Evolutionary conservation across 495 filamentous ascomycete species (phyloP), one percentile per base, ranked within the genome.

Genomic region (Parathielavia hyrcaniae): DNA sequence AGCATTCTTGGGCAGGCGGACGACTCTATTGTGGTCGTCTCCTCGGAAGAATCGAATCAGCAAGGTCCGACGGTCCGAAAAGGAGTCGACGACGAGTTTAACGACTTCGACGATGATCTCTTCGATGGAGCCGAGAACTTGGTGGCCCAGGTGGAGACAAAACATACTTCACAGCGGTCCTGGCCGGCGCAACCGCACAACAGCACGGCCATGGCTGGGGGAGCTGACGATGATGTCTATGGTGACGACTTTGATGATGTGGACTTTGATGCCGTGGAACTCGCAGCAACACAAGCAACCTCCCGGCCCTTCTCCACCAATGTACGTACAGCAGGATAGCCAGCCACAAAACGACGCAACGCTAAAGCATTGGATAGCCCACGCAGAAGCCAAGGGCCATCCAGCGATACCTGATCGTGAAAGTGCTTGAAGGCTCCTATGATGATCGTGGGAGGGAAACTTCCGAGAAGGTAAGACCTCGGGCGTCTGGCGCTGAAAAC

Each of bases 351-450:
- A 58, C 49, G 60, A 56, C 57, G 64, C 62, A 59, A 64, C 68
- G 66, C 79, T 82, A 79, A 82, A 70, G 62, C 32, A 60, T 63
- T 68, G 35, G 44, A 65, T 71, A 82, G 79, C 67, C 76, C 38
- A 71, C 67, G 45, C 73, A 83, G 69, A 83, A 81, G 68, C 73
- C 79, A 57, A 82, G 80, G 72, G 81, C 83, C 41, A 90, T 95
- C 63, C 88, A 93, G 68, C 85, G 91, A 52, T 95, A 92, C 73
- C 74, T 87, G 46, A 77, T 95, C 55, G 86, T 84, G 60, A 81
- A 85, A 61, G 81, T 89, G 61, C 78, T 84, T 34, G 78, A 89
- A 58, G 77, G 77, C 62, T 74, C 81, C 26, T 93, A 89, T 73
- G 82, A 80, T 69, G 70, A 77, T 14, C 80, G 75, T 63, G 87